Percentiles rank a stretch among this genome's conserved stretches.
Conservation (phyloP, 2,329 filamentous ascomycete species). For the Penicillium griseofulvum region DNA sequence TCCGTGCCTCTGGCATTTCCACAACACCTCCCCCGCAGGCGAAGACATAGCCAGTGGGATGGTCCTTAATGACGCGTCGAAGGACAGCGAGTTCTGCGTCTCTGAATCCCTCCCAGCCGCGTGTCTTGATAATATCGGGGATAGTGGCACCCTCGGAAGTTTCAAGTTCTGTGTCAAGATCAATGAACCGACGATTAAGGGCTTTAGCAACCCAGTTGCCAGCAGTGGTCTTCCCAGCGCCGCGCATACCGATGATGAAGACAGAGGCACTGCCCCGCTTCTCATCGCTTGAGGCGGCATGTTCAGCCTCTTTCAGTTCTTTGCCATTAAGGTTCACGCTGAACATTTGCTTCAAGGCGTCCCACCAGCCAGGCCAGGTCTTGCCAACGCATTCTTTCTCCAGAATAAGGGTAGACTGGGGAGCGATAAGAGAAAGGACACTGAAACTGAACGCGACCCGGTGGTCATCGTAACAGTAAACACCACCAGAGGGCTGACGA, state of each 20-base stretch:
- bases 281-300: slow-evolving; percentile 36
- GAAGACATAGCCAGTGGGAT: slow-evolving; percentile 74
- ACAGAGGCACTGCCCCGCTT: slow-evolving; percentile 62
- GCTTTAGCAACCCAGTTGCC: slow-evolving; percentile 79
- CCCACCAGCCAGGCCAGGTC: slow-evolving; percentile 99
- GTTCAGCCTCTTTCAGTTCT: slow-evolving; percentile 51
- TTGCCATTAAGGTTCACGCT: slow-evolving; percentile 72
- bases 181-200: slow-evolving; percentile 73
- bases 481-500: slow-evolving; percentile 59
- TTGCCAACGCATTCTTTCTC: slow-evolving; percentile 94
- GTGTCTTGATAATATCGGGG: slow-evolving; percentile 75
- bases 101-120: slow-evolving; percentile 87
- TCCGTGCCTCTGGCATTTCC: slow-evolving; percentile 75
- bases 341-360: slow-evolving; percentile 76
- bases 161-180: slow-evolving; percentile 87
- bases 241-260: slow-evolving; percentile 95
- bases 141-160: slow-evolving; percentile 70
- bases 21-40: slow-evolving; percentile 94
- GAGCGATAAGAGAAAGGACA: slow-evolving; percentile 72
- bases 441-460: slow-evolving; percentile 98
- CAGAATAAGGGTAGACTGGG: slow-evolving; percentile 70
- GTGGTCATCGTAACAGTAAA: slow-evolving; percentile 96
- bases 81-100: slow-evolving; percentile 73
- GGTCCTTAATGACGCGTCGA: slow-evolving; percentile 69
- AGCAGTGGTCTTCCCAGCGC: slow-evolving; percentile 92